Evolutionary conservation across 257 asterid genomes (phyloP).

Genomic region (Scutellaria barbata): DNA sequence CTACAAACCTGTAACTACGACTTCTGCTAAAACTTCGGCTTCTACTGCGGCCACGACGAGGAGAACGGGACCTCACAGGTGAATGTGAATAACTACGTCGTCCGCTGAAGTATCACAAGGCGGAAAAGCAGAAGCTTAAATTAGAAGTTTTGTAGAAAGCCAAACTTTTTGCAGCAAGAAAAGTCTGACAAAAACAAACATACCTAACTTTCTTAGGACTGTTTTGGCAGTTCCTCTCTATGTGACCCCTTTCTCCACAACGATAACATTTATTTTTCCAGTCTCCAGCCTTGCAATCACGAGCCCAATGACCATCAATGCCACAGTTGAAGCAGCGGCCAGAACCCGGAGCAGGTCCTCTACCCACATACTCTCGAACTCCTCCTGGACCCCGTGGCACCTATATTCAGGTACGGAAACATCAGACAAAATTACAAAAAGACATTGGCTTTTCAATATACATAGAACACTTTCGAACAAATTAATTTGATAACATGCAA

Average conservation of each 20-base stretch:
- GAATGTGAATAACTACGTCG: conserved; percentile 76
- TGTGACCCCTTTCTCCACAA: conserved; percentile 96
- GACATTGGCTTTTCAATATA: neutral
- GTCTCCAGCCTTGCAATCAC: conserved; percentile 98
- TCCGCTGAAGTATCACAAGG: conserved; percentile 40
- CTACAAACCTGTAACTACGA: conserved; percentile 55
- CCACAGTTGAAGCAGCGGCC: conserved; percentile 99
- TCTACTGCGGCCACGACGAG: conserved; percentile 68
- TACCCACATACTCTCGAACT: conserved; percentile 76
- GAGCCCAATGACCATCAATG: conserved; percentile 98
- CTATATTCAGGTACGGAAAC: conserved; percentile 42
- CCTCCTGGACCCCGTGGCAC: conserved; percentile 99
- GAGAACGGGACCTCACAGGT: conserved; percentile 85
- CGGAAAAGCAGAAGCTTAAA: too few species aligned
- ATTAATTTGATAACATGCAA: too few species aligned
- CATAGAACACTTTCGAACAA: neutral
- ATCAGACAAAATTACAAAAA: neutral
- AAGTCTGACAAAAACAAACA: too few species aligned
- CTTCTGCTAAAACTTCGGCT: conserved; percentile 80
- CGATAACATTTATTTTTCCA: conserved; percentile 98
- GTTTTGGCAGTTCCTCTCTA: conserved; percentile 87
- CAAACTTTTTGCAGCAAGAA: neutral
- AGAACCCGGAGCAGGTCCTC: conserved; percentile 98
- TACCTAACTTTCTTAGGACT: conserved; percentile 91
- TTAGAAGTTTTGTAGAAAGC: neutral